phyloP scores from a whole-genome alignment of 2,329 filamentous ascomycete species.

The Pseudogymnoascus sp. region DNA sequence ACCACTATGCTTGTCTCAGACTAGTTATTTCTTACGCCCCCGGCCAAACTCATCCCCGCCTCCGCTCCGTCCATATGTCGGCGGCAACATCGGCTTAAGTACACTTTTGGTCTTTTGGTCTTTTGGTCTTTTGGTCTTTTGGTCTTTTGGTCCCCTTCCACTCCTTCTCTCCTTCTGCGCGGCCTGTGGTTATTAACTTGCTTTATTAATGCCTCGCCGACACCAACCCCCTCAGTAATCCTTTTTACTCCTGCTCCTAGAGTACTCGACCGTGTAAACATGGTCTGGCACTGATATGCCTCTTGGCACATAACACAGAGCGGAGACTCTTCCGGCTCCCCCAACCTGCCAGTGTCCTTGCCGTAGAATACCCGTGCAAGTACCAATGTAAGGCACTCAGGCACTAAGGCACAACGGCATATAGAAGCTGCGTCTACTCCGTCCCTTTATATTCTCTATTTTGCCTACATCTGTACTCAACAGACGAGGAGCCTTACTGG shows the following conservation, averaged over 20 bases:
- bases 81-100: not conserved
- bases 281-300: not conserved
- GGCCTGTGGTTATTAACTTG: not conserved
- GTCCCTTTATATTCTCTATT: not conserved
- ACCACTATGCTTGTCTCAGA: not conserved
- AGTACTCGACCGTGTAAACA: not conserved
- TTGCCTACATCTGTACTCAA: no score
- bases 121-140: not conserved
- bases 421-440: not conserved
- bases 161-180: no score
- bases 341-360: not conserved
- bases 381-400: no score
- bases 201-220: constrained; percentile 2
- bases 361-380: not conserved
- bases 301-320: not conserved
- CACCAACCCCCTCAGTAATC: not conserved
- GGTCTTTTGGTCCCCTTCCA: no score
- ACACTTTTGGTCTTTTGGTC: not conserved
- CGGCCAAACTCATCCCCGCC: not conserved
- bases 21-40: not conserved
- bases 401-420: no score
- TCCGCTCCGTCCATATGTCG: not conserved
- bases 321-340: not conserved
- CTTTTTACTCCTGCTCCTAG: not conserved
- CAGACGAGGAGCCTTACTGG: no score